A percentile compares a stretch with the other conserved stretches of the same genome.
phyloP scores from a whole-genome alignment of 1,284 basidiomycete species.

The Porphyrellus sp. region DNA sequence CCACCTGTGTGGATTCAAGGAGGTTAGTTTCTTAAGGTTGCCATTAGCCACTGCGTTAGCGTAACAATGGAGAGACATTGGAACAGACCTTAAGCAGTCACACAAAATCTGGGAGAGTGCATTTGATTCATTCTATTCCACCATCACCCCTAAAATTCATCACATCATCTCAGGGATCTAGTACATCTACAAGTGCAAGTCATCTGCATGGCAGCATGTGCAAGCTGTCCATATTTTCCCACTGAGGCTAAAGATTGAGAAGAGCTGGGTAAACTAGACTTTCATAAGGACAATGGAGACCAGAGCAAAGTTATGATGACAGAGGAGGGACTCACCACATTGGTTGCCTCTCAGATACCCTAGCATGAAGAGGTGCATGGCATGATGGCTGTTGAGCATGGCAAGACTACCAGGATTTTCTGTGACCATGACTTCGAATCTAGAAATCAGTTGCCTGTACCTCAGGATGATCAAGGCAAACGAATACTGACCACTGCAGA shows the following conservation, averaged over 20 bases:
- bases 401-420: neutral
- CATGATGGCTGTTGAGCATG: neutral
- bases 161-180: neutral
- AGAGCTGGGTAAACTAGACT: neutral
- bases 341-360: neutral
- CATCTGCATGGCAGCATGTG: neutral
- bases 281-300: neutral
- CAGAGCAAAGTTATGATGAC: neutral
- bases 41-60: too few species aligned
- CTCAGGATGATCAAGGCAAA: too few species aligned
- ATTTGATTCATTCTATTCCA: neutral
- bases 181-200: neutral
- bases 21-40: too few species aligned
- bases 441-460: too few species aligned
- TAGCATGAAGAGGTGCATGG: neutral
- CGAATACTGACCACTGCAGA: too few species aligned
- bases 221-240: too few species aligned
- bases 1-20: too few species aligned
- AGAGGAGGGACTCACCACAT: neutral
- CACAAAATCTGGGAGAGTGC: neutral
- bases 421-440: neutral
- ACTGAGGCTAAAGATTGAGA: too few species aligned
- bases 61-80: neutral
- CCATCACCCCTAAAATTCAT: neutral
- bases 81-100: neutral